Evolutionary conservation across 2,329 filamentous ascomycete genomes (phyloP), one percentile per base, ranked within the genome.

Genomic region (Drechslerella coelobrocha): DNA sequence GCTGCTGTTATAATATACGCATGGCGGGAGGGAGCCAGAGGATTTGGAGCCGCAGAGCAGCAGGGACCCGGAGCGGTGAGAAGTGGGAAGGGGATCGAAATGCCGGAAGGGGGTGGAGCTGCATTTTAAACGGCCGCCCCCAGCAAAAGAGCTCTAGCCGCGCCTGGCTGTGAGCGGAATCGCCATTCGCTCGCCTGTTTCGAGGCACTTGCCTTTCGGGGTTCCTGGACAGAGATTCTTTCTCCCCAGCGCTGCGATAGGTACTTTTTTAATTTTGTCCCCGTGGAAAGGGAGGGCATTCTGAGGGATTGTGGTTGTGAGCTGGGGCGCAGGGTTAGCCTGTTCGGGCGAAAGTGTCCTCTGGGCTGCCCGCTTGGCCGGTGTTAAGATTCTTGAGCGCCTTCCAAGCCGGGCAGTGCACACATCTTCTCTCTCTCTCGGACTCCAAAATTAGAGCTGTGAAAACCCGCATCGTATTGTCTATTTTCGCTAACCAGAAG

Each of bases 341-440:
- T 59, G 57, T 69, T 69, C 52, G 26, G 52, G 65, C 52, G 65
- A 69, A 62, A 69, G 45, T 57, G 45, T 69, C 57, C 65, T 26
- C 43, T 10, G 17, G n/a, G n/a, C n/a, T n/a, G n/a, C n/a, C n/a
- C n/a, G 2, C 17, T 39, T 39, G 5, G 34, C 34, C 34, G 12
- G 34, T 39, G 34, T 39, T 14, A 39, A 39, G 34, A 39, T 14
- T 39, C 34, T 39, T 39, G 34, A 6, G 34, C 34, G 12, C 34
- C 34, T 39, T 39, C 34, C 34, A 39, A 39, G 34, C 12, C 4
- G 34, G 34, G 34, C 34, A 39, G 34, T 39, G 34, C 34, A 39
- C 34, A 39, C 34, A 39, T 39, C 34, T 14, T n/a, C n/a, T n/a
- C n/a, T n/a, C n/a, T n/a, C n/a, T 39, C 12, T n/a, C 12, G 17